Base-by-base conservation (phyloP, 2,329 filamentous ascomycete species). In the Akanthomyces lecanii region DNA sequence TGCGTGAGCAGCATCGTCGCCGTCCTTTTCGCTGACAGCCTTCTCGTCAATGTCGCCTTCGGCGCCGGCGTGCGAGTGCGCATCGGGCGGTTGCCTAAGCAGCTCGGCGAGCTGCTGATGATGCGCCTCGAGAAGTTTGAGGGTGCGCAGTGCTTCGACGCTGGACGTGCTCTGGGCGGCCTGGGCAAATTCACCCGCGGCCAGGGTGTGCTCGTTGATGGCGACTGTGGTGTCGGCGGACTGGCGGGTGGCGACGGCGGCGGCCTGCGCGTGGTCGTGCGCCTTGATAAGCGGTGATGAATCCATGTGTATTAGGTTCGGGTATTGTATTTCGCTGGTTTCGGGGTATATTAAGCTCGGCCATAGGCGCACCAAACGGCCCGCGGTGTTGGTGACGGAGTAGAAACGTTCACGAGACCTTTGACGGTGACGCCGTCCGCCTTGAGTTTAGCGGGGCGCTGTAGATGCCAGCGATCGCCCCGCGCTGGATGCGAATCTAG, bases 201-300 rank as follows among this genome's bases (percentile, higher is more conserved):
- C 95, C 63, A 90, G 82, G 60, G 93, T 88, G 76, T 98, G 94
- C 75, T 97, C 91, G 71, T 89, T 90, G 71, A 92, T 90, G 66
- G 94, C 94, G 54, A 91, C 87, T 7, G 89, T 89, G 62, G 91
- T 91, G 72, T 95, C 87, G 62, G 81, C 82, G 52, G 90, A 87
- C 71, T 92, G 86, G 28, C 82, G 88, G 62, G 93, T 91, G 28
- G 88, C 82, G 28, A 91, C 88, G 50, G 94, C 93, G 71, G 91
- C 93, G 71, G 91, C 93, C 70, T 88, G 87, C 57, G 92, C 93
- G 77, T 97, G 92, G 69, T 94, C 89, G 76, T 97, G 91, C 66
- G 93, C 94, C 86, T 94, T 73, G 44, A 72, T 67, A 56, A 77
- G 69, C 40, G 76, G 74, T 10, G 76, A 75, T 4, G 71, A 70